Base-by-base conservation (phyloP, 23 red algal species). In the Agarophyton chilense region DNA sequence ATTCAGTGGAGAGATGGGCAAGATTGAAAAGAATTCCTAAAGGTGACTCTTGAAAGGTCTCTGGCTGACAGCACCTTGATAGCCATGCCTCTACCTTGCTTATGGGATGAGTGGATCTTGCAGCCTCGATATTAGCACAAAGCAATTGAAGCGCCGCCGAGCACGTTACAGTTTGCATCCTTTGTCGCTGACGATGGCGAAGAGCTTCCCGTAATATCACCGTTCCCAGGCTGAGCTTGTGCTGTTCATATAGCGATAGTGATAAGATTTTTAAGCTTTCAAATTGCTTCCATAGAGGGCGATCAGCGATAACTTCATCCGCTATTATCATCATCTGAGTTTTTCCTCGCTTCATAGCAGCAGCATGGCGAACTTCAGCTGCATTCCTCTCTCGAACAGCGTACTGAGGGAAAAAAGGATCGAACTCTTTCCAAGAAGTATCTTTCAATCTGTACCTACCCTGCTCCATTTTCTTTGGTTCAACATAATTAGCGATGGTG, bases 401-500 rank as follows among this genome's bases (percentile, higher is more conserved):
- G 18, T 80, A 80, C 38, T 92, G 94, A 28, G 94, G 79, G 61
- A 53, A 41, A 76, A 96, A 96, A 31, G 94, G 94, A 79, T 96
- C 94, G 74, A 88, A 96, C 54, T 84, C 60, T 52, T 44, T 19
- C 94, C 94, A 96, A 10, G 77, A 45, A 12, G 52, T 66, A 31
- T 78, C 79, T 35, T 74, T 82, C 10, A 96, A 58, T 6, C 31
- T 58, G 63, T 96, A 96, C 29, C 39, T 47, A 18, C 94, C 94
- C 40, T 96, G 94, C 79, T 96, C 81, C 87, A 96, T 86, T 35
- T 67, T 81, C 44, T 55, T 71, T 19, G 94, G 94, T 13, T 78
- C 56, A 40, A 83, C 29, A 32, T 92, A 96, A 6, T 53, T 42
- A 0, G 72, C 94, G 45, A 96, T 84, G 31, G 29, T 44, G 12